phyloP scores from a whole-genome alignment of 805 yeast genomes.

The Kregervanrija fluxuum region DNA sequence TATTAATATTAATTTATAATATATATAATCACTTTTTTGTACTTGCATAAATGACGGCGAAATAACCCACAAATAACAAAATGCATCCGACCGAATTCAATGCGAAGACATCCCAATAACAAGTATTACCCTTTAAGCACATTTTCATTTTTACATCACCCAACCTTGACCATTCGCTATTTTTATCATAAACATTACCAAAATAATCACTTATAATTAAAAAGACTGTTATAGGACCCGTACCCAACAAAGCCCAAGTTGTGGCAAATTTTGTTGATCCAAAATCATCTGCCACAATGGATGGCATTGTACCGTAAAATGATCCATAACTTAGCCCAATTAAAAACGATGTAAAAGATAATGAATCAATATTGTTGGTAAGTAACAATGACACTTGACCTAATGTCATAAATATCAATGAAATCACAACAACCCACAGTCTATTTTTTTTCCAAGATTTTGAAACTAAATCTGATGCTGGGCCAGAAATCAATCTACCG shows the following conservation, averaged over 20 bases:
- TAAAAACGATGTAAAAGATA: conserved; percentile 44
- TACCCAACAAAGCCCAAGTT: conserved; percentile 67
- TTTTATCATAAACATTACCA: conserved; percentile 44
- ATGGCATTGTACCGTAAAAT: conserved; percentile 68
- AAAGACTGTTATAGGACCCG: conserved; percentile 58
- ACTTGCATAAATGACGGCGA: background rate
- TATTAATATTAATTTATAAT: no score
- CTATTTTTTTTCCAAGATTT: conserved; percentile 48
- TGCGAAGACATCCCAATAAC: conserved; percentile 43
- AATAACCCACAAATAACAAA: conserved; percentile 17
- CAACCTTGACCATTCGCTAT: conserved; percentile 33
- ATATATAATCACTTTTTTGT: no score
- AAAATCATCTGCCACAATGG: conserved; percentile 64
- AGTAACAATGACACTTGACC: conserved; percentile 32
- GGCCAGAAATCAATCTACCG: conserved; percentile 61
- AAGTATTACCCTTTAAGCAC: conserved; percentile 36
- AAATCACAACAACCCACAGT: conserved; percentile 51
- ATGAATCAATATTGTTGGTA: conserved; percentile 33
- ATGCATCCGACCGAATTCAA: conserved; percentile 31
- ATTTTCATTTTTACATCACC: conserved; percentile 22
- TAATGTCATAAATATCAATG: conserved; percentile 31
- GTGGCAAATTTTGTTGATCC: conserved; percentile 65
- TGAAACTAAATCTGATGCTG: conserved; percentile 53
- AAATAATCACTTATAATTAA: conserved; percentile 47
- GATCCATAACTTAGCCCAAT: conserved; percentile 67